Evolutionary conservation across 1,284 basidiomycete species (phyloP), one percentile per base, ranked within the genome.

Genomic region (Golubevia sp.): DNA sequence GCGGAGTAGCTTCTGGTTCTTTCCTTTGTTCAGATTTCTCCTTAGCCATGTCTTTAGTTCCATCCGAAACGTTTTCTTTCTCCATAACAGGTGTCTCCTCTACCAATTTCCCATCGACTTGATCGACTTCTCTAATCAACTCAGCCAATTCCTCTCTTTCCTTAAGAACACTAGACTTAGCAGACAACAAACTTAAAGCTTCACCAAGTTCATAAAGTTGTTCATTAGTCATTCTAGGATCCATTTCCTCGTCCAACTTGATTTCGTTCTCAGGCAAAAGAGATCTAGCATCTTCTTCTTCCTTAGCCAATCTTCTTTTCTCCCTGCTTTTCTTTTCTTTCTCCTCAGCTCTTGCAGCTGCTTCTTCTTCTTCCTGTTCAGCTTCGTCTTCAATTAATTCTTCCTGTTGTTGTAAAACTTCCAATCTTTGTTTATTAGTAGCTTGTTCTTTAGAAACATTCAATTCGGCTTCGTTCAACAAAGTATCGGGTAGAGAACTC

Each of bases 371-470:
- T 65, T 82, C 80, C 64, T 82, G 80, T 73, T 81, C 80, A 50
- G 78, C 78, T 63, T 82, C 80, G 55, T 82, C 80, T 55, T 80
- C 80, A 57, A 82, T 82, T 21, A 82, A 67, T 63, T 82, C 75
- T 58, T 82, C 80, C 57, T 82, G 80, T 68, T 82, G 76, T 63
- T 81, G 69, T 54, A 82, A 69, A 49, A 82, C 80, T 61, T 82
- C 80, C 62, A 82, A 74, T 56, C 78, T 68, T 69, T 82, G 77
- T 73, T 82, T 82, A 72, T 81, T 81, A 55, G 80, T 79, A 20
- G 80, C 80, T 15, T 69, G 64, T 57, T 82, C 76, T 65, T 74
- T 76, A 71, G 70, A 76, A 56, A 82, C 77, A 61, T 76, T 76
- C 51, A 82, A 68, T 67, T 82, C 80, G 57, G 80, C 76, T 60